Evolutionary conservation across 768 basidiomycete species (phyloP), one percentile per base, ranked within the genome.

Genomic region (Hericium erinaceus): DNA sequence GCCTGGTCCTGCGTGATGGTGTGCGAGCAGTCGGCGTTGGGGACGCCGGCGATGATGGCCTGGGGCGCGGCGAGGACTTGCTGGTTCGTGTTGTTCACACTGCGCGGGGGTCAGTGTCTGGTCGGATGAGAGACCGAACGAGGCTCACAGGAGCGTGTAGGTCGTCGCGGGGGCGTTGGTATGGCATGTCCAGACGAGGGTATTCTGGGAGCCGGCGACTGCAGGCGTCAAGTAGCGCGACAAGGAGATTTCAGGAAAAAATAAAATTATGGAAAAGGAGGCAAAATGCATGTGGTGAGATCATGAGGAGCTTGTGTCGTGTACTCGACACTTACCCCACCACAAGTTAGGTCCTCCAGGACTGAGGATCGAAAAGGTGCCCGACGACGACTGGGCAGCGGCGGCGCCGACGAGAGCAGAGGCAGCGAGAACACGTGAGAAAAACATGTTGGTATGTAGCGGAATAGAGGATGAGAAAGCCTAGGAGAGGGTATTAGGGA

Each of bases 21-120:
- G 63, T 76, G 72, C 9, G 84, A 85, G 69, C 85, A 86, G 51
- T 84, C 77, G 54, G 70, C 80, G 70, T 83, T 83, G 56, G 77
- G 62, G 59, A 83, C 66, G 53, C 76, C 67, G 38, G 81, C 68
- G 39, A 87, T 74, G 69, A 78, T 68, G 41, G 81, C 75, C 15
- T 72, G 59, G 24, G 82, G 73, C 1, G 73, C 59, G 9, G 63
- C 13, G 48, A 80, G 71, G 58, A 82, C 62, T 18, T 66, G 57
- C 0, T 62, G 64, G 67, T 80, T 64, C 50, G 74, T 59, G 68
- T 81, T 82, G 59, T 74, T 67, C 58, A 83, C 59, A 39, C 79
- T 82, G 54, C 46, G 2, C 28, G 56, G 55, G 61, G 39, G 52
- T 54, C 13, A 55, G 16, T 13, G 48, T 57, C 66, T 13, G 62